Conservation (phyloP, 1,139 yeast species). For the Geotrichum restrictum region DNA sequence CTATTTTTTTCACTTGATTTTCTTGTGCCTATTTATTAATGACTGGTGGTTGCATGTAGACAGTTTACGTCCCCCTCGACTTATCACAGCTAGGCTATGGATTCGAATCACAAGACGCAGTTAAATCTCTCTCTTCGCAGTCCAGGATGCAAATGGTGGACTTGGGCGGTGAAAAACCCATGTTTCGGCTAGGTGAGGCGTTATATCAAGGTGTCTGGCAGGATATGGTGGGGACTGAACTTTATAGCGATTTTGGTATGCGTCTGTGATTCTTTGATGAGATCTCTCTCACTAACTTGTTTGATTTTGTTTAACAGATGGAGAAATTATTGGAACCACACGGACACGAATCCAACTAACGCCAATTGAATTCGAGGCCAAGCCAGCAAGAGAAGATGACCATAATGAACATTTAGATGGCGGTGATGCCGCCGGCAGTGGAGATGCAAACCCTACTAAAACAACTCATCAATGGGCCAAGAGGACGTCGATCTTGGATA, state of each 20-base stretch:
- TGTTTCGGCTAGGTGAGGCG: constrained; percentile 51
- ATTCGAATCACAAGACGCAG: constrained; percentile 14
- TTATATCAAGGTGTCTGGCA: constrained; percentile 77
- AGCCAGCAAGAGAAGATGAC: constrained; percentile 21
- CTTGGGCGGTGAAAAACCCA: constrained; percentile 49
- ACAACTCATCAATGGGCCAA: constrained; percentile 4
- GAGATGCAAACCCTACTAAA: not conserved
- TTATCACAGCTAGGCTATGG: constrained; percentile 25
- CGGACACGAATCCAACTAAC: constrained; percentile 29
- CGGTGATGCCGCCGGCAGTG: constrained; percentile 3
- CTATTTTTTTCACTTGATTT: not conserved
- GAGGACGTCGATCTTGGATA: constrained; percentile 27
- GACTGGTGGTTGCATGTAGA: constrained; percentile 10
- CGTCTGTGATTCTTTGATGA: not conserved
- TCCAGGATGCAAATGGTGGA: constrained; percentile 49
- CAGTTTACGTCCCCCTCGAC: constrained; percentile 30
- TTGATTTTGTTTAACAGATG: constrained; percentile 22
- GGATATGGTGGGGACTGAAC: constrained; percentile 76
- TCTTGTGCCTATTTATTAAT: not conserved
- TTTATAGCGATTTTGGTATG: constrained; percentile 39
- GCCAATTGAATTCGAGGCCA: constrained; percentile 26
- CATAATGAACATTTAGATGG: constrained; percentile 7
- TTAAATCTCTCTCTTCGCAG: constrained; percentile 32
- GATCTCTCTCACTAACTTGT: constrained; percentile 10
- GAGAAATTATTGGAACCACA: constrained; percentile 30